Evolutionary conservation across 441 rosid genomes (phyloP).

Genomic region (Croton laevigatus): DNA sequence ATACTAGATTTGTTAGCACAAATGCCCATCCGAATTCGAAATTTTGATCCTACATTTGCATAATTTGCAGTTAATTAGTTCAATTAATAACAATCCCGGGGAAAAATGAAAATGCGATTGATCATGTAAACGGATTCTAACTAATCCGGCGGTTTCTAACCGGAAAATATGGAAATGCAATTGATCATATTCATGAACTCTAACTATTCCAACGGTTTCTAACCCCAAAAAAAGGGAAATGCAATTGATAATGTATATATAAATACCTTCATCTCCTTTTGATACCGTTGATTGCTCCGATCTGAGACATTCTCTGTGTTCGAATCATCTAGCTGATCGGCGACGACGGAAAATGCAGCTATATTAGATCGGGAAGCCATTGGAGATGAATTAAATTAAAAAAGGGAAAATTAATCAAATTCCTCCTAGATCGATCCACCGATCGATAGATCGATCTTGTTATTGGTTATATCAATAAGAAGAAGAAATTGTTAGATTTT

Average conservation of each 20-base stretch:
- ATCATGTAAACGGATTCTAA: background rate
- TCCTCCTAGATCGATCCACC: too few species aligned
- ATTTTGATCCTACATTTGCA: background rate
- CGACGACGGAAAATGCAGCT: background rate
- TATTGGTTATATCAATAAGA: too few species aligned
- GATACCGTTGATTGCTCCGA: background rate
- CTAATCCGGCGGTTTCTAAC: too few species aligned
- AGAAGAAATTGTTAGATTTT: too few species aligned
- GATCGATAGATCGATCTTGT: too few species aligned
- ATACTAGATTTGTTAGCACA: background rate
- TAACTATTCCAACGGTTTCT: too few species aligned
- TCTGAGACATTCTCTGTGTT: background rate
- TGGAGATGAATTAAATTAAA: background rate
- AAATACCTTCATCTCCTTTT: background rate
- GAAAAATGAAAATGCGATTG: background rate
- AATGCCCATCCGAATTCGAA: constrained; percentile 2
- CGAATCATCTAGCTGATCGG: background rate
- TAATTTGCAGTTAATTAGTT: too few species aligned
- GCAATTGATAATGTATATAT: background rate
- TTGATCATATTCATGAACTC: too few species aligned
- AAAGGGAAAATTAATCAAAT: too few species aligned
- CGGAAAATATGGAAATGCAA: too few species aligned
- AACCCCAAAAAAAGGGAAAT: background rate
- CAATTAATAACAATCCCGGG: too few species aligned
- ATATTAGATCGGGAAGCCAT: background rate